These are phyloP conservation scores for Neoascochyta sp. DNA, from an alignment of 2,329 filamentous ascomycete genomes.

Conservation along the genomic window DNA sequence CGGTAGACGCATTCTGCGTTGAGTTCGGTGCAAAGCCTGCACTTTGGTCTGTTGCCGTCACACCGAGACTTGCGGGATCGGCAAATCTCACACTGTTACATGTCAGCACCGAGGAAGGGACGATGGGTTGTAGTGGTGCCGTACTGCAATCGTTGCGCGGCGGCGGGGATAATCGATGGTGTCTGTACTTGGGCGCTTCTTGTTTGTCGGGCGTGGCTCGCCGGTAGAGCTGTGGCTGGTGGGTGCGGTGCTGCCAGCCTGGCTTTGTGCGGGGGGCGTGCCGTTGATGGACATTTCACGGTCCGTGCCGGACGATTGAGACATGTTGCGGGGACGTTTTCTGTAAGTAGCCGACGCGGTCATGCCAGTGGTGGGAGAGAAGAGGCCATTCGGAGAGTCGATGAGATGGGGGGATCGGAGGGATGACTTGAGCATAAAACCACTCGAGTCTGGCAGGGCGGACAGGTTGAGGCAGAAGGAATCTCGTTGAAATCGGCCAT, in stretches of 20 bases:
- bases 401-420: conserved; percentile 39
- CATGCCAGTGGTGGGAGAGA: conserved; percentile 24
- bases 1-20: conserved; percentile 81
- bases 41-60: conserved; percentile 76
- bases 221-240: conserved; percentile 29
- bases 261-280: conserved; percentile 21
- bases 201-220: conserved; percentile 29
- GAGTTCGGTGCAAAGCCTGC: conserved; percentile 76
- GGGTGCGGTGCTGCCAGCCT: conserved; percentile 27
- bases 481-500: conserved; percentile 38
- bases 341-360: conserved; percentile 34
- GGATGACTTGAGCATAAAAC: conserved; percentile 37
- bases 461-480: conserved; percentile 41
- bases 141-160: conserved; percentile 43
- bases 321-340: conserved; percentile 43
- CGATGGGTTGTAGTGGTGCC: conserved; percentile 3
- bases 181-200: conserved; percentile 41
- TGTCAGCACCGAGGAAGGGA: conserved; percentile 19
- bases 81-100: conserved; percentile 71
- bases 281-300: conserved; percentile 37
- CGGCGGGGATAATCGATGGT: conserved; percentile 43
- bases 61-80: conserved; percentile 76
- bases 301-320: conserved; percentile 41
- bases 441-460: conserved; percentile 36
- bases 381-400: conserved; percentile 37